Evolutionary conservation across 495 filamentous ascomycete species (phyloP).

Genomic region (Xylaria grammica): DNA sequence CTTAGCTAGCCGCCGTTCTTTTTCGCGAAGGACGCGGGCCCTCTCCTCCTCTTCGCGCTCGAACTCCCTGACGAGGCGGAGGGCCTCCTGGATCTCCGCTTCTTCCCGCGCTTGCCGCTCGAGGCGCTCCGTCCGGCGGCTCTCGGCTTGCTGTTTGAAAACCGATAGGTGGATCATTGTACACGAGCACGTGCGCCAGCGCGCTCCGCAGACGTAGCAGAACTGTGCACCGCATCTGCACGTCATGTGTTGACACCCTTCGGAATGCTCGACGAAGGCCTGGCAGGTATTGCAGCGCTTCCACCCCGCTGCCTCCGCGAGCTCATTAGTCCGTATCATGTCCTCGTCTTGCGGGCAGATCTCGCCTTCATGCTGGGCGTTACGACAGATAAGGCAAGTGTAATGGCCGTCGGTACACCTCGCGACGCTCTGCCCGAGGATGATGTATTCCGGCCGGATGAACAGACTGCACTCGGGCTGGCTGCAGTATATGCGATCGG

Average conservation of each 20-base stretch:
- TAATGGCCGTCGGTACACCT: constrained; percentile 42
- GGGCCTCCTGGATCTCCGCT: constrained; percentile 36
- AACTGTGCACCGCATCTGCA: constrained; percentile 57
- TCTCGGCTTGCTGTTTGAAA: constrained; percentile 30
- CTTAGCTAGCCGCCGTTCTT: constrained; percentile 32
- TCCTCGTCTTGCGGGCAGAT: constrained; percentile 44
- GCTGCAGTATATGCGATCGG: constrained; percentile 47
- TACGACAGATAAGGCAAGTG: constrained; percentile 45
- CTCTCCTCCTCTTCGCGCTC: constrained; percentile 43
- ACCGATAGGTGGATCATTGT: constrained; percentile 36
- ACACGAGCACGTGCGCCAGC: constrained; percentile 46
- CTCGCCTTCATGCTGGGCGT: constrained; percentile 33
- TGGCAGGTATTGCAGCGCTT: constrained; percentile 35
- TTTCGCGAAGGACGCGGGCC: constrained; percentile 35
- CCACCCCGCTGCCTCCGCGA: constrained; percentile 51
- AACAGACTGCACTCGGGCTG: constrained; percentile 37
- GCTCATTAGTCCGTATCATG: constrained; percentile 35
- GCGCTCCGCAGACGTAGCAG: constrained; percentile 55
- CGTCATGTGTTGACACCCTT: constrained; percentile 60
- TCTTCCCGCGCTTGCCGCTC: constrained; percentile 35
- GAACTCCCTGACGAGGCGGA: constrained; percentile 42
- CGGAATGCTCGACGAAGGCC: constrained; percentile 46
- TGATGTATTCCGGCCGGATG: constrained; percentile 35
- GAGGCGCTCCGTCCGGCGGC: constrained; percentile 28
- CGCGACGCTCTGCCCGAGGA: constrained; percentile 29